Percentiles rank a stretch among this genome's conserved stretches.
phyloP scores from a whole-genome alignment of 2,329 filamentous ascomycete genomes.

The Aureobasidium mangrovei region DNA sequence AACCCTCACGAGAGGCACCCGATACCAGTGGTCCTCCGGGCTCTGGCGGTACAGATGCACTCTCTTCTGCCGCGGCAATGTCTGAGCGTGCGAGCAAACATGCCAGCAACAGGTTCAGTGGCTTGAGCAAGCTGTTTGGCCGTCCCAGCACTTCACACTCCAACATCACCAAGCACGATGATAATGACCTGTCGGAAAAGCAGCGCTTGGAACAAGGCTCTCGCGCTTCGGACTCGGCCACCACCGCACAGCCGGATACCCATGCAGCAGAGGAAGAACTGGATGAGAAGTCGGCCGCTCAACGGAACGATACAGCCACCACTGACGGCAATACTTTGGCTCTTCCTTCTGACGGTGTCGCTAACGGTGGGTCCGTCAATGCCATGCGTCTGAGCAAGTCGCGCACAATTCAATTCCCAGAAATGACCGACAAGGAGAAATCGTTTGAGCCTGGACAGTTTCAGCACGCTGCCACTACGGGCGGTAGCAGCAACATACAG shows the following conservation, averaged over 20 bases:
- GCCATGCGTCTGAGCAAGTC: slow-evolving; percentile 13
- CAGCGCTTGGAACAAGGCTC: slow-evolving; percentile 14
- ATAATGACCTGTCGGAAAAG: slow-evolving; percentile 10
- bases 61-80: slow-evolving; percentile 8
- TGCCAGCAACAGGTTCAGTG: slow-evolving; percentile 9
- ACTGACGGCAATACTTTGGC: not conserved
- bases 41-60: slow-evolving; percentile 24
- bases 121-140: not conserved
- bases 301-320: slow-evolving; percentile 22
- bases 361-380: not conserved
- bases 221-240: slow-evolving; percentile 14
- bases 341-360: not conserved
- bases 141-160: slow-evolving; percentile 6
- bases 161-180: not conserved
- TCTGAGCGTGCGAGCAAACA: slow-evolving; percentile 10
- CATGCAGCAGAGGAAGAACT: slow-evolving; percentile 9
- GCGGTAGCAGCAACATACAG: slow-evolving; percentile 9
- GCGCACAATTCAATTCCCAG: slow-evolving; percentile 27
- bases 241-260: slow-evolving; percentile 15
- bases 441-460: slow-evolving; percentile 15
- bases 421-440: slow-evolving; percentile 16
- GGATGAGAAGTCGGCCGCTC: slow-evolving; percentile 20
- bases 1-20: slow-evolving; percentile 39
- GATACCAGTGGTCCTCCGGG: slow-evolving; percentile 43
- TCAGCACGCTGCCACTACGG: slow-evolving; percentile 17